Conservation (phyloP, 768 basidiomycete genomes). For the Lactarius quietus region DNA sequence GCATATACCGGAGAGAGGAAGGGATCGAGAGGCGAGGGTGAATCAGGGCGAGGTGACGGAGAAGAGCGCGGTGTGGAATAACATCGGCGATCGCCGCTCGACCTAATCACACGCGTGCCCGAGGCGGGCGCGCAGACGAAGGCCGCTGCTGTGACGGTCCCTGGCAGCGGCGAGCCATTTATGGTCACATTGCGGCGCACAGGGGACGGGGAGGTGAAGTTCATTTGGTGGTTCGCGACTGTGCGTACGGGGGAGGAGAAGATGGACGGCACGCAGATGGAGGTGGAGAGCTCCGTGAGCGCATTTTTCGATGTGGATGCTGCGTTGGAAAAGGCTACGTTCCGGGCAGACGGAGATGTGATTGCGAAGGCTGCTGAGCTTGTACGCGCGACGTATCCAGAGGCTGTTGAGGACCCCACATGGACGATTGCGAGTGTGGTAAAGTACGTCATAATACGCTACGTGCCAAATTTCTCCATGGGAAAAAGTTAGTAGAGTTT, state of each 20-base stretch:
- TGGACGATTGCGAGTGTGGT: neutral
- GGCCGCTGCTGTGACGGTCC: constrained; percentile 29
- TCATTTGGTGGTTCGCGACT: constrained; percentile 53
- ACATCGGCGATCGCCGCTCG: no score
- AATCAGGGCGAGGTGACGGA: no score
- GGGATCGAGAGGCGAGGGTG: no score
- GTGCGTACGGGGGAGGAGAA: constrained; percentile 32
- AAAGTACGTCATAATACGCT: no score
- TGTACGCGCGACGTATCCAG: constrained; percentile 7
- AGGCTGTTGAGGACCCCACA: neutral
- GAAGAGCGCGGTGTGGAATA: no score
- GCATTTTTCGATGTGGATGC: constrained; percentile 12
- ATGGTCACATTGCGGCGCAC: constrained; percentile 34
- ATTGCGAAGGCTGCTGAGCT: constrained; percentile 15
- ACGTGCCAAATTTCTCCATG: no score
- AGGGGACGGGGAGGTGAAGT: constrained; percentile 37
- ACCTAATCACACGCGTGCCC: constrained; percentile 56
- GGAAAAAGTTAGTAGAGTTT: no score
- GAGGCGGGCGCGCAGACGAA: constrained; percentile 40
- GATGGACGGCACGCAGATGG: constrained; percentile 27
- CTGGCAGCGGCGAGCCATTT: constrained; percentile 35
- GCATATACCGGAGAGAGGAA: no score
- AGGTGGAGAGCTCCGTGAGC: constrained; percentile 25
- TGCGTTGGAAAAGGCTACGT: constrained; percentile 9
- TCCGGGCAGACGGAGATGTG: constrained; percentile 20